phyloP scores from a whole-genome alignment of 768 basidiomycete species.

The Phaffia australis region DNA sequence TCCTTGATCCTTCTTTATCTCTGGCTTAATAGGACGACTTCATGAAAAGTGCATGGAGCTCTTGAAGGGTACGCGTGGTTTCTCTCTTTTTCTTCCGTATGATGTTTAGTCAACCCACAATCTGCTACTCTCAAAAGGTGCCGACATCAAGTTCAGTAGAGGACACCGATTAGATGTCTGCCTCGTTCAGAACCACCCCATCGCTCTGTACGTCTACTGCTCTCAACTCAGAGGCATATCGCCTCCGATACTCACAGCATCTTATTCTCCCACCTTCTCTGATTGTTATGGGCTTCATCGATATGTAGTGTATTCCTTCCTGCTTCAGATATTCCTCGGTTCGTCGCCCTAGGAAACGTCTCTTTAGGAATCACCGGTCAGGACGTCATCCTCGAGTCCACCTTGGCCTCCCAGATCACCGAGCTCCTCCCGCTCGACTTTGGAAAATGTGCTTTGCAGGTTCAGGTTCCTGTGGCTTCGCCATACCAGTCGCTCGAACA shows the following conservation, averaged over 20 bases:
- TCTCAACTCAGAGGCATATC: not conserved
- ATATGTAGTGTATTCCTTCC: conserved; percentile 77
- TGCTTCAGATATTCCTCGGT: conserved; percentile 92
- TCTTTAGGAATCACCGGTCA: conserved; percentile 96
- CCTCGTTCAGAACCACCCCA: conserved; percentile 82
- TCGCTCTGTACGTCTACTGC: conserved; percentile 67
- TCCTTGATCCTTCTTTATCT: not conserved
- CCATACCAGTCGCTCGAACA: conserved; percentile 60
- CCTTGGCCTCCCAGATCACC: conserved; percentile 65
- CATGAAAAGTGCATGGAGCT: conserved; percentile 82
- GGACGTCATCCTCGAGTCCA: conserved; percentile 85
- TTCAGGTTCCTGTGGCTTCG: conserved; percentile 62
- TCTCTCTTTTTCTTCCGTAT: not conserved
- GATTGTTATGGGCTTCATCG: not conserved
- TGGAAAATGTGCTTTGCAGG: conserved; percentile 74
- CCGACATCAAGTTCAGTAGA: conserved; percentile 88
- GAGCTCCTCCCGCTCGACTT: conserved; percentile 78
- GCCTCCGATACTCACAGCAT: not conserved
- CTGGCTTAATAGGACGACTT: conserved; percentile 54
- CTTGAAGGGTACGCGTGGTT: conserved; percentile 53
- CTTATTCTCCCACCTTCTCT: not conserved
- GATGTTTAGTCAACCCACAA: not conserved
- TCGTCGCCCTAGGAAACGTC: conserved; percentile 94
- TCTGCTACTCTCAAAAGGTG: conserved; percentile 48
- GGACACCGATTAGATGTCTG: conserved; percentile 81